Conservation (phyloP, 2,329 filamentous ascomycete genomes). For the Chalaropsis ovoidea region DNA sequence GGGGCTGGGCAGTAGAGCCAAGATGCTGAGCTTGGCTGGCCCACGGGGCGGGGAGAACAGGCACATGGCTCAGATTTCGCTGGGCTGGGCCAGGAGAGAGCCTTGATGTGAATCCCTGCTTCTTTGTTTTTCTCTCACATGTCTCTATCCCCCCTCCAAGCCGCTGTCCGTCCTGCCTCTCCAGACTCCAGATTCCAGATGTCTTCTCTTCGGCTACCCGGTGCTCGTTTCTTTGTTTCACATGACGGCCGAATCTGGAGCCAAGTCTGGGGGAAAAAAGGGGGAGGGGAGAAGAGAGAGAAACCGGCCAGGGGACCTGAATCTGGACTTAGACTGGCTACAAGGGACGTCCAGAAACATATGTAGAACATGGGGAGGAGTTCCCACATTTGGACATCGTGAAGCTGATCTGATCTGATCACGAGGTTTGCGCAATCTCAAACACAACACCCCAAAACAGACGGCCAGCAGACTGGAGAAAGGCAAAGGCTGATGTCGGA, state of each 20-base stretch:
- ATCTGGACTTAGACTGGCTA: too few relatives aligned
- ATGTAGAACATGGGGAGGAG: too few relatives aligned
- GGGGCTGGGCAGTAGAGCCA: too few relatives aligned
- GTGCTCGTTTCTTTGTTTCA: neutral
- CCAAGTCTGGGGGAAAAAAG: neutral
- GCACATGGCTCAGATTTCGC: too few relatives aligned
- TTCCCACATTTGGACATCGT: too few relatives aligned
- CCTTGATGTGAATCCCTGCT: neutral
- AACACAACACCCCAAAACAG: too few relatives aligned
- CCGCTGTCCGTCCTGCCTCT: neutral
- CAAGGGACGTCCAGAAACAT: too few relatives aligned
- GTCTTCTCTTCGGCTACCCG: neutral
- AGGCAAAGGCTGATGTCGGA: neutral
- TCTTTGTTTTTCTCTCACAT: neutral
- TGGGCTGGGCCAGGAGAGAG: neutral
- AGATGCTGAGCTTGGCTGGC: too few relatives aligned
- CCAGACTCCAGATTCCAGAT: neutral
- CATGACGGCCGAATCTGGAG: neutral
- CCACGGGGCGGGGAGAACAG: too few relatives aligned
- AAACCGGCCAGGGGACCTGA: neutral
- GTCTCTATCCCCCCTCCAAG: neutral
- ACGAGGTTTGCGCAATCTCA: too few relatives aligned
- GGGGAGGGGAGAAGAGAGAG: neutral
- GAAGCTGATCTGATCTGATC: too few relatives aligned
- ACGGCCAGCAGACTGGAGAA: neutral